phyloP scores from a whole-genome alignment of 2,329 filamentous ascomycete genomes.

The Colletotrichum neosansevieriae region DNA sequence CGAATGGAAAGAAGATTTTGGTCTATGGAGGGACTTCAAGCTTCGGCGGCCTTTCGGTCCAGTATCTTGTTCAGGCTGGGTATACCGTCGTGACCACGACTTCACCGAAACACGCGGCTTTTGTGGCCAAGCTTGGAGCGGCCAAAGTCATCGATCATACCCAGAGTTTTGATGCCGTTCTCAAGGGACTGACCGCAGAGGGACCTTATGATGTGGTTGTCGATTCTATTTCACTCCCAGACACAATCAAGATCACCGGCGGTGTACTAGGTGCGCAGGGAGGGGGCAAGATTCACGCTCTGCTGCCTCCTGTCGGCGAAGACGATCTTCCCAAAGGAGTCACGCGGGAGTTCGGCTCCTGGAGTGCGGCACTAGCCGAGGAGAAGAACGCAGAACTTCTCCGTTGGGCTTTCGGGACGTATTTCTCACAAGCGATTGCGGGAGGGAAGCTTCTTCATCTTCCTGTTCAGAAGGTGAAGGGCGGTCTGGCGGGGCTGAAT shows the following conservation, averaged over 20 bases:
- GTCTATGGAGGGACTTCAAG: conserved; percentile 63
- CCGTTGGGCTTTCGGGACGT: conserved; percentile 19
- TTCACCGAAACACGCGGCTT: conserved; percentile 55
- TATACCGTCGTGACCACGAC: conserved; percentile 59
- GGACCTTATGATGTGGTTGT: conserved; percentile 47
- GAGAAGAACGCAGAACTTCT: conserved; percentile 20
- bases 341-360: neutral
- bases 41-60: conserved; percentile 59
- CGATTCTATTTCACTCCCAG: conserved; percentile 46
- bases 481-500: conserved; percentile 17
- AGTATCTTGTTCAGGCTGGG: conserved; percentile 57
- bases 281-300: conserved; percentile 17
- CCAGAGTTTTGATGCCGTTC: conserved; percentile 38
- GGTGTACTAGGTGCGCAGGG: conserved; percentile 30
- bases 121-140: conserved; percentile 58
- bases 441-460: neutral
- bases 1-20: conserved; percentile 45
- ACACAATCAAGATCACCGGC: conserved; percentile 42
- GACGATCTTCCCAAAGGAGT: conserved; percentile 17
- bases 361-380: neutral
- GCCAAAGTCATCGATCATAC: conserved; percentile 59
- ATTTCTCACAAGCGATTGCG: conserved; percentile 17
- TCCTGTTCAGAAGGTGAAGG: conserved; percentile 7
- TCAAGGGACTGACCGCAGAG: conserved; percentile 42
- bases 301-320: conserved; percentile 11